These are phyloP conservation scores for Penicillium psychrosexuale DNA, from an alignment of 2,329 filamentous ascomycete species.

Conservation along the genomic window DNA sequence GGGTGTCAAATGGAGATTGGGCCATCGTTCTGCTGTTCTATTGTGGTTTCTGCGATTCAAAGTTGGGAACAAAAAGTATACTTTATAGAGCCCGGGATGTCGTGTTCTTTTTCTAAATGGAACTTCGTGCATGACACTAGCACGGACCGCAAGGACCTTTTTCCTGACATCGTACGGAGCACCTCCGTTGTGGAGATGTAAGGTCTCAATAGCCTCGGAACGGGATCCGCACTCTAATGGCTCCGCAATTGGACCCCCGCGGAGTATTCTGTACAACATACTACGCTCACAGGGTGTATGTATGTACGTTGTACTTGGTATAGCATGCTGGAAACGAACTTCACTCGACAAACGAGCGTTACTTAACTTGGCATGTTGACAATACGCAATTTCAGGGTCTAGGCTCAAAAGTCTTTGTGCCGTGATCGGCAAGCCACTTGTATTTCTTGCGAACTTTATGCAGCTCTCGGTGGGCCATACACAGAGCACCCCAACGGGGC, in stretches of 20 bases:
- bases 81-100: background rate
- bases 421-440: constrained; percentile 1
- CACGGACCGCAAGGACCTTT: background rate
- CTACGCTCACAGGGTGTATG: no score
- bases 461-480: background rate
- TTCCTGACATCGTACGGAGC: background rate
- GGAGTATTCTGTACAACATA: background rate
- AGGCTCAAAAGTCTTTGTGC: background rate
- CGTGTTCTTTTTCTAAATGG: background rate
- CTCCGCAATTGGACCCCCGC: background rate
- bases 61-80: background rate
- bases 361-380: background rate
- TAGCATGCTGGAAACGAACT: background rate
- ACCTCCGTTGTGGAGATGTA: background rate
- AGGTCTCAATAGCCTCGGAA: background rate
- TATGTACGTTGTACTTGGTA: no score
- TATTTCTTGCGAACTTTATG: background rate
- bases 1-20: constrained; percentile 26
- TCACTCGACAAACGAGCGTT: background rate
- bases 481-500: background rate
- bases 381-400: background rate
- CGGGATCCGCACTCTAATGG: background rate
- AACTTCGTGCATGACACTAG: background rate
- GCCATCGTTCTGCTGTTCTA: constrained; percentile 6
- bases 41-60: background rate